Evolutionary conservation across 164 flowering plant genomes (phyloP), one percentile per base, ranked within the genome.

Genomic region (Tetracentron sinense): DNA sequence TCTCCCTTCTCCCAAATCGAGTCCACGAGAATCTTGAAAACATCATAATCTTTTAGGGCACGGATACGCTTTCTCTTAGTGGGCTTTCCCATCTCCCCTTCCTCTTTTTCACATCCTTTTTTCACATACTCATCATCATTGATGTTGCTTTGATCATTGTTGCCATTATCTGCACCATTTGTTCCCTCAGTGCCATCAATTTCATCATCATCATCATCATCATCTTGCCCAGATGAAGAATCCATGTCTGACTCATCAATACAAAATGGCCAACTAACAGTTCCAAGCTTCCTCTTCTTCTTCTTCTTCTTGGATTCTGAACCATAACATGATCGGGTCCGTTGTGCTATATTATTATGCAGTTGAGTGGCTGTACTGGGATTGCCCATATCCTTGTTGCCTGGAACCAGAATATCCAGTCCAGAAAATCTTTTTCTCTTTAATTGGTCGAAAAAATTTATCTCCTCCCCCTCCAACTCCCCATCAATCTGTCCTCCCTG

Each of bases 1-100:
- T 69, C 71, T n/a, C 58, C 68, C 46, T 68, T 44, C 44, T 63
- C 71, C 69, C 63, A 68, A 23, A 84, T 78, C 54, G 85, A 74
- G 31, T 81, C 66, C 2, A 69, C 49, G 48, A 84, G 73, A 69
- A 77, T 54, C 62, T 70, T 62, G 15, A 46, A 28, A 22, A 74
- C 44, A 6, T 71, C 63, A 56, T 46, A 60, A 7, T 35, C 8
- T 35, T 67, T 59, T 12, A 11, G 55, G 17, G 61, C 67, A 22
- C 57, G 28, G 16, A 8, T 56, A 1, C 49, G 50, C 68, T 74
- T 75, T 23, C 35, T 66, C n/a, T 62, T 73, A 0, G 48, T 31
- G 21, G 63, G 26, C 15, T 56, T 70, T 49, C 63, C 50, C 38
- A 8, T 33, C 38, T 8, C 38, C 30, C 27, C n/a, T 10, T 8